Evolutionary conservation across 345 rosid species (phyloP).

Genomic region (Populus simonii): DNA sequence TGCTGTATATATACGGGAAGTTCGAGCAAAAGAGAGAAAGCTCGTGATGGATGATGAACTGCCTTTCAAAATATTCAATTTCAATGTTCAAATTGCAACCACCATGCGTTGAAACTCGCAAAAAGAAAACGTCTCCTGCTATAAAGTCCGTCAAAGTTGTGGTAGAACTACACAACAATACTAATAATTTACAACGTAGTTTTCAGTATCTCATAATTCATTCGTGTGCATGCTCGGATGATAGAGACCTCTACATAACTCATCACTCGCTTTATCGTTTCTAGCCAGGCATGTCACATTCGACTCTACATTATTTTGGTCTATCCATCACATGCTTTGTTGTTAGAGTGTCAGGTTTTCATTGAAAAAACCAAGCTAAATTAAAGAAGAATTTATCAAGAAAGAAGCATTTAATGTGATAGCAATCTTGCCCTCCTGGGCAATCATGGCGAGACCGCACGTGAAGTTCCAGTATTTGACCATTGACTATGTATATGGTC

Average conservation of each 20-base stretch:
- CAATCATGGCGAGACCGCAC: no score
- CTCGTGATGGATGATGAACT: no score
- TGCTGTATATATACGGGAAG: no score
- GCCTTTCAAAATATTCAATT: no score
- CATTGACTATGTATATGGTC: no score
- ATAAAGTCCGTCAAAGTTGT: no score
- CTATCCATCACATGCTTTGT: background rate
- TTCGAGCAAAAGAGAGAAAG: no score
- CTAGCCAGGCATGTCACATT: slow-evolving; percentile 3
- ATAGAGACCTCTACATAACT: background rate
- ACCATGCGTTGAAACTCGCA: no score
- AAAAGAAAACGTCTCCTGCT: no score
- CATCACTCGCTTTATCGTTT: background rate
- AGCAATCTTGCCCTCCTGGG: background rate
- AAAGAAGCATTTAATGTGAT: background rate
- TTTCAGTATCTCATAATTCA: background rate
- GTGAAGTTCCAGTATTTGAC: no score
- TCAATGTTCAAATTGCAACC: no score
- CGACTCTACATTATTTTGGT: background rate
- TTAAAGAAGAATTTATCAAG: background rate
- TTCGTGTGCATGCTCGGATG: slow-evolving; percentile 15
- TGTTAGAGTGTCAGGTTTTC: background rate
- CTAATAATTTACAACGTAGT: background rate
- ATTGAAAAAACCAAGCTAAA: background rate
- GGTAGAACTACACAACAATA: no score